phyloP scores from a whole-genome alignment of 1,139 yeast species.

The Kurtzmaniella quercitrusa region DNA sequence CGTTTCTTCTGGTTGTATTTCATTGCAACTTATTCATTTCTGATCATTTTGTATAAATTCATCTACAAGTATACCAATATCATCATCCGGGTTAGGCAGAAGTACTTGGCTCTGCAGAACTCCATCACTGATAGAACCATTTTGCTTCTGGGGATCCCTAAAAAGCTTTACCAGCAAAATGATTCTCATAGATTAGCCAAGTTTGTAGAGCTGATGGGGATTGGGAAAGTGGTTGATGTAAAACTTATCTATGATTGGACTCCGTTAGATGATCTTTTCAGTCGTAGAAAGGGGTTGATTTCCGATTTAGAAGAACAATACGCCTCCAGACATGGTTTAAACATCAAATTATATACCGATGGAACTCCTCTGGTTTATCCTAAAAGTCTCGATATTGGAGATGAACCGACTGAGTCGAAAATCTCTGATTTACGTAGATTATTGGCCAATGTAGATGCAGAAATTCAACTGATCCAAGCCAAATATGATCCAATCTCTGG shows the following conservation, averaged over 20 bases:
- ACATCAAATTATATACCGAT: slow-evolving; percentile 35
- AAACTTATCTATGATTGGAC: slow-evolving; percentile 55
- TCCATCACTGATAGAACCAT: slow-evolving; percentile 92
- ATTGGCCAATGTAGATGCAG: slow-evolving; percentile 18
- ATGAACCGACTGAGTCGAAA: neutral
- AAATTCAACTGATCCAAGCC: slow-evolving; percentile 27
- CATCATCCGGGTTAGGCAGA: slow-evolving; percentile 75
- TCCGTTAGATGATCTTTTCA: slow-evolving; percentile 40
- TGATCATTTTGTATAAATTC: slow-evolving; percentile 60
- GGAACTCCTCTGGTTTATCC: slow-evolving; percentile 26
- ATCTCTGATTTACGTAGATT: slow-evolving; percentile 5
- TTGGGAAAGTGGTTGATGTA: slow-evolving; percentile 56
- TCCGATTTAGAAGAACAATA: slow-evolving; percentile 41
- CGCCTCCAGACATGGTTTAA: slow-evolving; percentile 41
- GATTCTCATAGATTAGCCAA: slow-evolving; percentile 39
- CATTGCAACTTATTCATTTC: slow-evolving; percentile 79
- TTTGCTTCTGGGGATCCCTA: slow-evolving; percentile 79
- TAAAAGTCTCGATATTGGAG: slow-evolving; percentile 2
- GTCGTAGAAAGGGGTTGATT: slow-evolving; percentile 29
- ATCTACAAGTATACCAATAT: slow-evolving; percentile 64
- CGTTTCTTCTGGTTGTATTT: slow-evolving; percentile 72
- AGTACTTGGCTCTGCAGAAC: slow-evolving; percentile 80
- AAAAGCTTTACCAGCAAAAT: slow-evolving; percentile 33
- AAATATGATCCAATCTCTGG: slow-evolving; percentile 24
- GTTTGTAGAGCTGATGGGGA: slow-evolving; percentile 58